phyloP scores from a whole-genome alignment of 2,329 filamentous ascomycete genomes.

The Pezicula radicicola region DNA sequence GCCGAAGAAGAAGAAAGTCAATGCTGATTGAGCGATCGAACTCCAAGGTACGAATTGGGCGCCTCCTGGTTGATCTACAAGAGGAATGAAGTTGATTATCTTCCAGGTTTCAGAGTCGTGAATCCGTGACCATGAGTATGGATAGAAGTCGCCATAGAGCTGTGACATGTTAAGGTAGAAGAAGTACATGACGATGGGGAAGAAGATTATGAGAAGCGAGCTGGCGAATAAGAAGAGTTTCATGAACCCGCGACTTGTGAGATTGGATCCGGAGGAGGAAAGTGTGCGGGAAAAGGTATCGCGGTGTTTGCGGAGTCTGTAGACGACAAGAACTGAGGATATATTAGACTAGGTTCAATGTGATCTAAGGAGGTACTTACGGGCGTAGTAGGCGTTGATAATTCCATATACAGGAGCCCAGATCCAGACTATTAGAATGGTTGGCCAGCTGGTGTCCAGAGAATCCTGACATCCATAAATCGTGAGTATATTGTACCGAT shows the following conservation, averaged over 20 bases:
- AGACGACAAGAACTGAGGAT: conserved; percentile 46
- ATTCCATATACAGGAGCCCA: conserved; percentile 54
- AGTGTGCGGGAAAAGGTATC: conserved; percentile 55
- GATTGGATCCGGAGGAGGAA: conserved; percentile 42
- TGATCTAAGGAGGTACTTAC: conserved; percentile 36
- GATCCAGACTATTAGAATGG: conserved; percentile 48
- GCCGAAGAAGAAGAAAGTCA: conserved; percentile 63
- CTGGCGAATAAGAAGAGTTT: conserved; percentile 57
- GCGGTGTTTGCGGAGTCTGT: conserved; percentile 59
- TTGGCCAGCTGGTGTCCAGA: conserved; percentile 55
- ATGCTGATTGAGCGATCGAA: conserved; percentile 47
- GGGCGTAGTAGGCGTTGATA: conserved; percentile 51
- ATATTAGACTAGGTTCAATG: not conserved
- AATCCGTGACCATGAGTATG: conserved; percentile 49
- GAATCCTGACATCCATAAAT: conserved; percentile 56
- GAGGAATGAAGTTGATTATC: conserved; percentile 43
- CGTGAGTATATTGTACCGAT: conserved; percentile 54
- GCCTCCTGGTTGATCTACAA: conserved; percentile 32
- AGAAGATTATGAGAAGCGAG: conserved; percentile 43
- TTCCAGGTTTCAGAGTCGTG: conserved; percentile 48
- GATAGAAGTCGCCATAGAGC: conserved; percentile 27
- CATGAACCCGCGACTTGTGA: conserved; percentile 58
- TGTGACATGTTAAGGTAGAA: conserved; percentile 44
- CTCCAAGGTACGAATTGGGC: conserved; percentile 53
- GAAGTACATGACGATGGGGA: conserved; percentile 51